Conservation (phyloP, 805 yeast genomes). For the Starmera amethionina region DNA sequence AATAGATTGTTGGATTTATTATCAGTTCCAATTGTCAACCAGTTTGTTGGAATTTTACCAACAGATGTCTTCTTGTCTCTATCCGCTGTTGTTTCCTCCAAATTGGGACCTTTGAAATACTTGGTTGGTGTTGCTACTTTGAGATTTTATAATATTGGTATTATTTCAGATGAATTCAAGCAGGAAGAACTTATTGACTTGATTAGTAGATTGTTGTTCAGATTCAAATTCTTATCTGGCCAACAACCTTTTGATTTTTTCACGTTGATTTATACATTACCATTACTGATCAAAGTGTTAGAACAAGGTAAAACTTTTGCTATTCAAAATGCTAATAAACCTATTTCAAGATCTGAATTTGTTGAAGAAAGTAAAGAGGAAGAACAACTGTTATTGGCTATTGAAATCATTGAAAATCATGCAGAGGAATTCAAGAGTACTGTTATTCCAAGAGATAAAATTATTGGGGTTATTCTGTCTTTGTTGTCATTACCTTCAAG, state of each 20-base stretch:
- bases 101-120: constrained; percentile 39
- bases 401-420: constrained; percentile 65
- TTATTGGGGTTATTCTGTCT: constrained; percentile 52
- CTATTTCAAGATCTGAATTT: constrained; percentile 51
- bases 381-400: constrained; percentile 68
- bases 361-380: constrained; percentile 82
- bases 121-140: constrained; percentile 65
- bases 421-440: constrained; percentile 58
- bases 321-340: constrained; percentile 41
- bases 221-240: constrained; percentile 64
- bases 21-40: constrained; percentile 21
- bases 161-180: constrained; percentile 34
- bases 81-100: constrained; percentile 39
- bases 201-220: constrained; percentile 60
- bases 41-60: constrained; percentile 34
- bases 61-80: constrained; percentile 43
- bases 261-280: constrained; percentile 65
- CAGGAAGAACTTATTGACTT: constrained; percentile 46
- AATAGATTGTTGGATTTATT: constrained; percentile 36
- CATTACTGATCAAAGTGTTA: constrained; percentile 60
- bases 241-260: constrained; percentile 60
- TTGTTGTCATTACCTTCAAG: constrained; percentile 67
- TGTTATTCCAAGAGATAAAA: constrained; percentile 57
- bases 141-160: constrained; percentile 38
- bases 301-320: constrained; percentile 54